Evolutionary conservation across 768 basidiomycete species (phyloP), one percentile per base, ranked within the genome.

Genomic region (Mycena metata): DNA sequence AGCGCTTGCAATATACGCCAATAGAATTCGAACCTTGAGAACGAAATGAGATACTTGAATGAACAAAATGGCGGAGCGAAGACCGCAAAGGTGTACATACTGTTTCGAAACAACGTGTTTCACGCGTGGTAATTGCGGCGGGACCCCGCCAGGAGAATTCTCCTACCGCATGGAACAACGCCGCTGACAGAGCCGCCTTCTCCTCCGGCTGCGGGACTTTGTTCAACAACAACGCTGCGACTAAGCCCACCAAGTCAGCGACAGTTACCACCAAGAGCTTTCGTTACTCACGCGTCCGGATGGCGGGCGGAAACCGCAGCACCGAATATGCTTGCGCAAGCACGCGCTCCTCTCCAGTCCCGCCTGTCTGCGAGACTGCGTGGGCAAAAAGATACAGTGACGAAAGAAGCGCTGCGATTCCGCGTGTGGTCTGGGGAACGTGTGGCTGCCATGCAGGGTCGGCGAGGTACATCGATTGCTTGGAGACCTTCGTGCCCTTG

Each of bases 401-500:
- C 8, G 78, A 78, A 2, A 79, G 69, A 15, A 79, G 69, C 5
- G 75, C 74, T 2, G 78, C 77, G 63, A 79, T 77, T 19, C 78
- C 78, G 26, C 78, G 76, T 13, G 42, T 24, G 33, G 73, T 77
- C 51, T 79, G 78, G 23, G 23, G 30, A 16, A 72, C 66, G 47
- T 59, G 61, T 2, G 78, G 74, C 24, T 76, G 72, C 77, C 77
- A 78, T 16, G 74, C 69, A 10, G 59, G 11, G 39, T 74, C 68
- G 2, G 52, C 52, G 13, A 75, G 61, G 46, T 72, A 76, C 24
- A 68, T 70, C 12, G 70, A 64, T 46, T 78, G 52, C 46, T 72
- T 76, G 2, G 73, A 73, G 2, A 70, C 67, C 5, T n/a, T n/a
- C n/a, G n/a, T n/a, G n/a, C n/a, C n/a, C n/a, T 70, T 72, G 10